Base-by-base conservation (phyloP, 2,329 filamentous ascomycete species). In the Cytospora piceicola region DNA sequence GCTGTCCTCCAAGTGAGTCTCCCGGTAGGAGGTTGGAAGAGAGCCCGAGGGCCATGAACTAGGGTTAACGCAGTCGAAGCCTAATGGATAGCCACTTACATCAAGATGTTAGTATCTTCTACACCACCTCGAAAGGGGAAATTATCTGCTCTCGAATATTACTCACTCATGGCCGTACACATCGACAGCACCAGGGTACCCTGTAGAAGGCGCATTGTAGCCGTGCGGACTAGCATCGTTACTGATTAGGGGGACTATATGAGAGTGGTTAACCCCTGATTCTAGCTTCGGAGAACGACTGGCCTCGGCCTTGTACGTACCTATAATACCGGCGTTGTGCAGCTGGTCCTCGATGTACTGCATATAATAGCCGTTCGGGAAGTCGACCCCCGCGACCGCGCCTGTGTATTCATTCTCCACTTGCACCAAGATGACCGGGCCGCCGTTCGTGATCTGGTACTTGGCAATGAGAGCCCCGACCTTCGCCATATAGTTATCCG, bases 371-470 rank as follows among this genome's bases (percentile, higher is more conserved):
- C 83, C 80, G 71, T 92, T 87, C 0, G 89, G 89, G 69, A 90
- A 91, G 0, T 77, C 76, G 4, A 83, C 78, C 1, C 78, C 78
- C 2, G 77, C 77, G 22, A 78, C 76, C 20, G 80, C 81, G 17
- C 77, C 75, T 0, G 84, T 87, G 63, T 74, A 92, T 71, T 93
- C 90, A 68, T 93, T 93, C 72, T 93, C 90, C 0, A 87, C 87
- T 73, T 93, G 90, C 29, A 89, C 81, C 1, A 92, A 78, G 62
- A 92, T 90, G 34, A 92, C 81, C 0, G 89, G 89, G 0, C 90
- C 90, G 2, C 89, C 90, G 69, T 92, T 89, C 0, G 89, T 92
- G 72, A 93, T 92, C 71, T 92, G 90, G 2, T 84, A 86, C 63
- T 85, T 83, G 2, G 89, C 88, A 70, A 93, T 86, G 17, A 85